Percentiles rank a stretch among this genome's conserved stretches.
Evolutionary conservation across 1,284 basidiomycete genomes (phyloP).

Genomic region (Sutorius eximius): DNA sequence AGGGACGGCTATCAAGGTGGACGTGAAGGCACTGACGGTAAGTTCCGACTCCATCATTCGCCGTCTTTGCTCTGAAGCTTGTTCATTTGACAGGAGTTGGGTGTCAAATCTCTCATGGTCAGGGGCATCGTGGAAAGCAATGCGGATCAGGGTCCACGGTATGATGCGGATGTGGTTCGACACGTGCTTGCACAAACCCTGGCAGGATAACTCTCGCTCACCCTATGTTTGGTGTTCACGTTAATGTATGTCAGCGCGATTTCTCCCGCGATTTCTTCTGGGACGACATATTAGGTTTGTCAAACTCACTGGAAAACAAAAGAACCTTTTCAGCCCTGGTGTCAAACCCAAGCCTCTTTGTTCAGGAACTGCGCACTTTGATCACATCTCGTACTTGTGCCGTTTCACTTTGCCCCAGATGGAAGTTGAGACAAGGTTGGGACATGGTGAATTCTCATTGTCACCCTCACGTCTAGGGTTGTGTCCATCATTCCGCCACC

Average conservation of each 20-base stretch:
- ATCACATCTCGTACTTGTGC: neutral
- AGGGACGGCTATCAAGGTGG: conserved; percentile 60
- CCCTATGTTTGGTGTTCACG: neutral
- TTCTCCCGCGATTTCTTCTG: conserved; percentile 12
- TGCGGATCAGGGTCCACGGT: conserved; percentile 39
- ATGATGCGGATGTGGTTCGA: conserved; percentile 52
- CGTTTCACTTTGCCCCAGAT: neutral
- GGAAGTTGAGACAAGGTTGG: neutral
- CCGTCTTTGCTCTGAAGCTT: conserved; percentile 5
- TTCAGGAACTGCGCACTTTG: neutral
- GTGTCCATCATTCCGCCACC: neutral
- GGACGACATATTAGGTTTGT: neutral
- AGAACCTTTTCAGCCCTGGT: neutral
- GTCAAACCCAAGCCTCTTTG: neutral
- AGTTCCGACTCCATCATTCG: conserved; percentile 30
- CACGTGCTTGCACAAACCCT: conserved; percentile 48
- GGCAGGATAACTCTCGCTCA: neutral
- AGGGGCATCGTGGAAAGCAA: conserved; percentile 15
- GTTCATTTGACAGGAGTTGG: conserved; percentile 45
- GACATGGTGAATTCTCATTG: neutral
- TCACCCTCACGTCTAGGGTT: neutral
- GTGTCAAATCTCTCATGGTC: conserved; percentile 59
- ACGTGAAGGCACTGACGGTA: conserved; percentile 62
- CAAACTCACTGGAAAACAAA: conserved; percentile 2
- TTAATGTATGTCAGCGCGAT: neutral